Conservation (phyloP, 441 rosid genomes). For the Eruca vesicaria region DNA sequence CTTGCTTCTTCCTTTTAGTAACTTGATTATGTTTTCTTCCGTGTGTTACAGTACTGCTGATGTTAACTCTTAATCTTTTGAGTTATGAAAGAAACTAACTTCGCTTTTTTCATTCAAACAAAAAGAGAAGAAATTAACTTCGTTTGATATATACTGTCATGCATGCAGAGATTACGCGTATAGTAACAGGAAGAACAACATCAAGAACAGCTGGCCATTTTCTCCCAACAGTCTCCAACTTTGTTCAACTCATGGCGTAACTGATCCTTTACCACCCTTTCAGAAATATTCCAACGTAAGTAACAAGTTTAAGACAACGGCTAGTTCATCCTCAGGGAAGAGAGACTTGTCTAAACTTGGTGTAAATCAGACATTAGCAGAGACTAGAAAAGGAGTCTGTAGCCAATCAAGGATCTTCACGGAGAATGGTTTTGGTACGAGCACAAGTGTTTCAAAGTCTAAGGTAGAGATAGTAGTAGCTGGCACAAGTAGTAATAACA, state of each 20-base stretch:
- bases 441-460: slow-evolving; percentile 51
- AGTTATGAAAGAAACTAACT: neutral
- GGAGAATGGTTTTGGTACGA: slow-evolving; percentile 59
- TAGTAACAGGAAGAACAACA: slow-evolving; percentile 62
- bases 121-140: too few species aligned
- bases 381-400: slow-evolving; percentile 11
- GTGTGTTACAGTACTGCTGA: neutral
- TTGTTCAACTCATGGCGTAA: slow-evolving; percentile 81
- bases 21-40: neutral
- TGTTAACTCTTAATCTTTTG: neutral
- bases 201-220: slow-evolving; percentile 91
- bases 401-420: neutral
- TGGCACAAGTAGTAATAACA: slow-evolving; percentile 20
- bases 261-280: slow-evolving; percentile 88
- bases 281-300: slow-evolving; percentile 44
- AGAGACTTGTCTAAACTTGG: slow-evolving; percentile 4
- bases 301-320: slow-evolving; percentile 32
- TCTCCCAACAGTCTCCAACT: slow-evolving; percentile 68
- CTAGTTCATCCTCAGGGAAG: slow-evolving; percentile 9
- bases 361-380: too few species aligned
- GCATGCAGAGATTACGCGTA: slow-evolving; percentile 88
- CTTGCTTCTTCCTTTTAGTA: neutral
- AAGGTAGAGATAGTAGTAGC: slow-evolving; percentile 43
- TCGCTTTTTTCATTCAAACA: too few species aligned
- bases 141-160: too few species aligned